Base-by-base conservation (phyloP, 2,329 filamentous ascomycete genomes). In the Alternaria viburni region DNA sequence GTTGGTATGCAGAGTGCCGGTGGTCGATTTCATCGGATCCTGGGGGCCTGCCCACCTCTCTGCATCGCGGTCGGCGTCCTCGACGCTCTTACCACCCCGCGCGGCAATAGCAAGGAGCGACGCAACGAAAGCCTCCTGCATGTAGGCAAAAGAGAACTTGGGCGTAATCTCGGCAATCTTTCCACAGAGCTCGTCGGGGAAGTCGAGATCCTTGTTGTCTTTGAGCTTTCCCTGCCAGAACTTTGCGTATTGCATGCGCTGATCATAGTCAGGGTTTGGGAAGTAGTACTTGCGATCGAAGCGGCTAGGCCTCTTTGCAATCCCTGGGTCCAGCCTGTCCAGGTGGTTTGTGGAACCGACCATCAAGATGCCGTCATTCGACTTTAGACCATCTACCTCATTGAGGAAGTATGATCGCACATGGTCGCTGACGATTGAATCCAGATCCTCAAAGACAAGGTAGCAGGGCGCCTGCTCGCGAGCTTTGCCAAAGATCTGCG, bases 351-450 rank as follows among this genome's bases (percentile, higher is more conserved):
- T 91, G 57, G 85, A 88, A 28, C 87, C 88, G 26, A 91, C 83
- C 80, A 92, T 90, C 69, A 91, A 86, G 56, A 92, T 91, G 11
- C 90, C 90, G 67, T 92, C 88, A 67, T 92, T 92, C 66, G 83
- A 86, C 69, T 87, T 86, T 11, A 92, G 85, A 0, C 90, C 90
- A 65, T 92, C 90, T 4, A 92, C 87, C 76, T 92, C 89, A 73
- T 92, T 92, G 51, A 92, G 82, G 79, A 92, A 92, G 81, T 91
- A 92, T 56, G 85, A 88, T 26, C 90, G 83, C 13, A 90, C 87
- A 2, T 74, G 67, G 57, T 89, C 86, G 11, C 83, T 84, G 47
- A 92, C 86, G 32, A 92, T 85, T 9, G 86, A 88, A 74, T 92
- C 90, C 6, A 92, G 83, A 66, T 92, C 90, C 75, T 92, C 90